Conservation (phyloP, 176 grass and related monocot species). For the Oryza meridionalis region DNA sequence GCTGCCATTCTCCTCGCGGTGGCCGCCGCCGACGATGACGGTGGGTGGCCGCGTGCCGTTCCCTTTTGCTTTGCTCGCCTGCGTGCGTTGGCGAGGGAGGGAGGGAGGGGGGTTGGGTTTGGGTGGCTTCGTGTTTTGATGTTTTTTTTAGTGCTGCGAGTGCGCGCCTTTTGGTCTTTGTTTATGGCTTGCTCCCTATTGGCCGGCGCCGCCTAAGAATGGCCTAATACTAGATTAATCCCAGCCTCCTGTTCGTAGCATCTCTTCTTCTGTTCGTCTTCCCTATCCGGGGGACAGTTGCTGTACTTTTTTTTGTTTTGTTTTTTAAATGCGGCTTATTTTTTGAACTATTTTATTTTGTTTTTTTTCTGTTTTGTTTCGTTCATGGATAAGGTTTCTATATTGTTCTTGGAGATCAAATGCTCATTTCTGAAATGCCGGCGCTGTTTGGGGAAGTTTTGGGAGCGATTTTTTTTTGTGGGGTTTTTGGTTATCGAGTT, state of each 20-base stretch:
- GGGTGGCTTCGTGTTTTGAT: neutral
- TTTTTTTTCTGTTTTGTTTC: neutral
- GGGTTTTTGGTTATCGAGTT: neutral
- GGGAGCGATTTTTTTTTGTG: neutral
- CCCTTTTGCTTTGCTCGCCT: too few relatives aligned
- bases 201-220: neutral
- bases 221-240: slow-evolving; percentile 43
- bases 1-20: slow-evolving; percentile 29
- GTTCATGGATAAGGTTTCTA: neutral
- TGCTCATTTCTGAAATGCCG: neutral
- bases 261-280: slow-evolving; percentile 13
- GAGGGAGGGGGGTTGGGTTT: neutral
- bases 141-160: slow-evolving; percentile 38
- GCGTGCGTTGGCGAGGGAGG: neutral
- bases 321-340: slow-evolving; percentile 1
- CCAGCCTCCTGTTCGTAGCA: slow-evolving; percentile 25
- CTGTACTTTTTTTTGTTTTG: neutral
- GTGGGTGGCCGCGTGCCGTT: slow-evolving; percentile 14
- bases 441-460: neutral
- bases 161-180: slow-evolving; percentile 43
- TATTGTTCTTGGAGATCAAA: neutral
- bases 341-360: neutral
- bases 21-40: slow-evolving; percentile 41
- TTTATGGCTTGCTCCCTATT: slow-evolving; percentile 41
- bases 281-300: slow-evolving; percentile 12